Percentiles rank a stretch among this genome's conserved stretches.
Conservation (phyloP, 2,329 filamentous ascomycete genomes). For the Sclerotinia borealis region DNA sequence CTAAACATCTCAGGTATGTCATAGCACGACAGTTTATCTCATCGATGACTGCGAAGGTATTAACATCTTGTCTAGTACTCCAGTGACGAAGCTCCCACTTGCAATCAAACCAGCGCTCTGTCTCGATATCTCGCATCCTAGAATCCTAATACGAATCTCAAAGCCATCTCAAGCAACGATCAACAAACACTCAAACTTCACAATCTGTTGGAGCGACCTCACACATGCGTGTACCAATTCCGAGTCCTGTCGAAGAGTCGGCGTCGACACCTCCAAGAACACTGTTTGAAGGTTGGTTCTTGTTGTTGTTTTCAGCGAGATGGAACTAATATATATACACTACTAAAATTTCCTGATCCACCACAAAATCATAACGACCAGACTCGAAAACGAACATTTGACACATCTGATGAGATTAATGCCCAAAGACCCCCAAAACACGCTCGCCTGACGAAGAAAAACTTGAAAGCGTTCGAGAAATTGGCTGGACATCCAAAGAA, state of each 20-base stretch:
- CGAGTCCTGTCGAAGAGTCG: conserved; percentile 16
- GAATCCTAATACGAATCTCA: conserved; percentile 16
- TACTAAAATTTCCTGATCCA: conserved; percentile 17
- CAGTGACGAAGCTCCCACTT: conserved; percentile 19
- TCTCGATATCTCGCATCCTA: too few species aligned
- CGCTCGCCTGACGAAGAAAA: background rate
- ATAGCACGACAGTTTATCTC: conserved; percentile 8
- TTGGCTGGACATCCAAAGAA: too few species aligned
- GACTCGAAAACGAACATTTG: conserved; percentile 68
- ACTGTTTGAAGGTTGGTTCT: conserved; percentile 20
- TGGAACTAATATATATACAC: conserved; percentile 18
- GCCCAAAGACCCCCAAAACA: background rate
- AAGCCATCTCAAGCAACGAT: conserved; percentile 17
- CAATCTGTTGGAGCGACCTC: conserved; percentile 16
- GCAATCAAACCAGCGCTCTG: conserved; percentile 16
- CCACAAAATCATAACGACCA: conserved; percentile 60
- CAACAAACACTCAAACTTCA: conserved; percentile 15
- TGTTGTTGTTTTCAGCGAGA: conserved; percentile 16
- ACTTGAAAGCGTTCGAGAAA: background rate
- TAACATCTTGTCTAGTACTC: conserved; percentile 11
- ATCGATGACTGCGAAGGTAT: conserved; percentile 14
- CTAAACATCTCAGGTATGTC: background rate
- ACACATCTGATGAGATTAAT: background rate
- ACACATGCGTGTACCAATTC: conserved; percentile 17
- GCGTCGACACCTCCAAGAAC: conserved; percentile 15